These are phyloP conservation scores for Silene noctiflora DNA, from an alignment of 179 eudicot genomes.

Conservation along the genomic window DNA sequence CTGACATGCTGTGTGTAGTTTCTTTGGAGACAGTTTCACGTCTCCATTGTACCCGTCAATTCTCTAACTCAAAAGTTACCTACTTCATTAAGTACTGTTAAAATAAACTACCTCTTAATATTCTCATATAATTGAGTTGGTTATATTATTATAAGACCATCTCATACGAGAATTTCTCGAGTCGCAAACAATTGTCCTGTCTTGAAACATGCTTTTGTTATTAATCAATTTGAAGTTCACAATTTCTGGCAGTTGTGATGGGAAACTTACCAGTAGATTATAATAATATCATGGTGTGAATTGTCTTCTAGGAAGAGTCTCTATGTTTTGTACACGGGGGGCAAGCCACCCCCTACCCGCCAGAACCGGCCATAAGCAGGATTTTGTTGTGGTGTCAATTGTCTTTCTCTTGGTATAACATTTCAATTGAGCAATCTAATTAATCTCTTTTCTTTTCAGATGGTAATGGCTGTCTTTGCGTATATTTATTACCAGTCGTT, in stretches of 20 bases:
- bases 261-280: not conserved
- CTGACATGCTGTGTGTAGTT: not conserved
- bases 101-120: not conserved
- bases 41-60: not conserved
- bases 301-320: no score
- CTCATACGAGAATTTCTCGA: not conserved
- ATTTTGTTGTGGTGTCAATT: no score
- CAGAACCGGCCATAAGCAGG: no score
- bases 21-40: no score
- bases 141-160: not conserved
- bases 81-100: not conserved
- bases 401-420: not conserved
- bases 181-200: not conserved
- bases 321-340: no score
- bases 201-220: not conserved
- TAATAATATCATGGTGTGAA: no score
- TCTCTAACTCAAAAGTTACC: not conserved
- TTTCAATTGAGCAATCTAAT: not conserved
- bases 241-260: not conserved
- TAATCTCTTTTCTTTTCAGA: constrained; percentile 37
- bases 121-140: not conserved
- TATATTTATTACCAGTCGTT: constrained; percentile 95
- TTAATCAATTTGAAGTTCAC: not conserved
- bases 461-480: constrained; percentile 99
- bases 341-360: no score